phyloP scores from a whole-genome alignment of 2,329 filamentous ascomycete species.

The Colletotrichum chlorophyti region DNA sequence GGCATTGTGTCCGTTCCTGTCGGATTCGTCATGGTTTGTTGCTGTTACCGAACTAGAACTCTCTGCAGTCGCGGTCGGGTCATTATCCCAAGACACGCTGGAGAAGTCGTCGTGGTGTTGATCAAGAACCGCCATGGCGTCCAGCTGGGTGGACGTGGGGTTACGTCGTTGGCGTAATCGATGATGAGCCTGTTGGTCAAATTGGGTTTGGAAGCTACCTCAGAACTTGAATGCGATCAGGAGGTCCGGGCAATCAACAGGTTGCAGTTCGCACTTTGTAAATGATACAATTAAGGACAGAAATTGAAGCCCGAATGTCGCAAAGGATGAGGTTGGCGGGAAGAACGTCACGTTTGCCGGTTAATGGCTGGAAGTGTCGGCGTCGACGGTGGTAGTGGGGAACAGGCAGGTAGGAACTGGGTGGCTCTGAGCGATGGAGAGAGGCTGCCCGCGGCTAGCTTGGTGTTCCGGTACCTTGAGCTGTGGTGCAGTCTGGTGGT shows the following conservation, averaged over 20 bases:
- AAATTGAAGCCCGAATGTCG: constrained; percentile 9
- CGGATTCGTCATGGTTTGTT: constrained; percentile 26
- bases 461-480: background rate
- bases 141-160: constrained; percentile 27
- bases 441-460: constrained; percentile 26
- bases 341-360: constrained; percentile 16
- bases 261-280: too few species aligned
- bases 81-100: constrained; percentile 79
- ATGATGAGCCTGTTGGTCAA: background rate
- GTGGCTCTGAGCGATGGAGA: constrained; percentile 15
- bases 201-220: background rate
- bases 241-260: background rate
- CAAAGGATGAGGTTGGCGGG: constrained; percentile 13
- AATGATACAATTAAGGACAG: too few species aligned
- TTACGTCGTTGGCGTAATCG: constrained; percentile 20
- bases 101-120: constrained; percentile 73
- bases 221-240: background rate
- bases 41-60: constrained; percentile 37
- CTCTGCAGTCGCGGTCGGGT: constrained; percentile 45
- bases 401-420: constrained; percentile 19
- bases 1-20: constrained; percentile 45
- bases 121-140: constrained; percentile 55
- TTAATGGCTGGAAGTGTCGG: constrained; percentile 24
- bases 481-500: constrained; percentile 16
- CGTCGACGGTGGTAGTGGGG: constrained; percentile 28